Conservation (phyloP, 2,329 filamentous ascomycete species). For the Alternaria triticina region DNA sequence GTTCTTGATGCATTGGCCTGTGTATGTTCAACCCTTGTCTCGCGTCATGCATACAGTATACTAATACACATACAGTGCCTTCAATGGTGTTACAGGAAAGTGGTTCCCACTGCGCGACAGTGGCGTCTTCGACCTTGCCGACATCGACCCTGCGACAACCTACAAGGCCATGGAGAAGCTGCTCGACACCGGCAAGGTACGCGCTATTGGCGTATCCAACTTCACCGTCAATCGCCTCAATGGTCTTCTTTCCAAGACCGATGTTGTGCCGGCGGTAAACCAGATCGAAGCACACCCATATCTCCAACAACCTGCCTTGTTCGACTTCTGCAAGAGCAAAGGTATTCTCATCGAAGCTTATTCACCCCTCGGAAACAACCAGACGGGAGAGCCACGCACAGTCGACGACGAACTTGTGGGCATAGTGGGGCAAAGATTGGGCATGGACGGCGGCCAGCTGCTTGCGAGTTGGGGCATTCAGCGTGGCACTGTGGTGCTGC, state of each 20-base stretch:
- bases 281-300: constrained; percentile 77
- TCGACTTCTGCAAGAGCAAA: constrained; percentile 72
- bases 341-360: constrained; percentile 76
- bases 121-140: constrained; percentile 73
- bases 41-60: background rate
- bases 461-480: constrained; percentile 79
- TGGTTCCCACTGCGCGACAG: constrained; percentile 29
- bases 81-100: constrained; percentile 43
- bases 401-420: constrained; percentile 50
- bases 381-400: constrained; percentile 63
- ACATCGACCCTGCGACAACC: constrained; percentile 82
- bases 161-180: constrained; percentile 75
- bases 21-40: constrained; percentile 11
- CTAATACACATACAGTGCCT: constrained; percentile 12
- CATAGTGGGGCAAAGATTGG: constrained; percentile 51
- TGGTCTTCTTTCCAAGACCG: constrained; percentile 68
- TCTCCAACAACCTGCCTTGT: constrained; percentile 51
- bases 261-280: constrained; percentile 72
- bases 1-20: constrained; percentile 71
- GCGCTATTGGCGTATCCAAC: constrained; percentile 83
- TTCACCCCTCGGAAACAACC: constrained; percentile 71
- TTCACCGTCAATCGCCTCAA: constrained; percentile 79
- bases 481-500: constrained; percentile 81
- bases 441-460: constrained; percentile 74
- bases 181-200: constrained; percentile 69